Evolutionary conservation across 129 eudicot species (phyloP).

Genomic region (Flaveria ramosissima): DNA sequence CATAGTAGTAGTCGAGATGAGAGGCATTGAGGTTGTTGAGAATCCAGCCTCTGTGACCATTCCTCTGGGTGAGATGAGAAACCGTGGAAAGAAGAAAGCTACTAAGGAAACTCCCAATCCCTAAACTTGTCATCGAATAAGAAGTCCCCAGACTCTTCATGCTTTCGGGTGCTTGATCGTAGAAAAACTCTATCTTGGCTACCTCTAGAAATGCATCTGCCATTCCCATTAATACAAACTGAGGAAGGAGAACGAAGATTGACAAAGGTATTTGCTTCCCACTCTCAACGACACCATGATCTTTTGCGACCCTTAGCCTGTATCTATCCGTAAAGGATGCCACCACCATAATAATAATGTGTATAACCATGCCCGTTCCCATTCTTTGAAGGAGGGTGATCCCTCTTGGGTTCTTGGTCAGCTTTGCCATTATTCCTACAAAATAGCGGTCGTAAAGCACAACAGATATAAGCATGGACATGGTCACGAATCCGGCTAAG

Average conservation of each 20-base stretch:
- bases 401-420: conserved; percentile 83
- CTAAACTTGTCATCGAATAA: conserved; percentile 61
- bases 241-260: conserved; percentile 66
- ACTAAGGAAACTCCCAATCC: conserved; percentile 68
- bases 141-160: conserved; percentile 89
- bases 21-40: conserved; percentile 70
- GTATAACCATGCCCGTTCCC: conserved; percentile 69
- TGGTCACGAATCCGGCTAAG: conserved; percentile 58
- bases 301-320: conserved; percentile 57
- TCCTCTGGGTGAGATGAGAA: conserved; percentile 47
- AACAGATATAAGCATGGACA: conserved; percentile 61
- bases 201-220: conserved; percentile 74
- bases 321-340: conserved; percentile 58
- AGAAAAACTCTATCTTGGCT: conserved; percentile 80
- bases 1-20: conserved; percentile 71
- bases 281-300: conserved; percentile 54
- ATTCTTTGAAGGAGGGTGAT: conserved; percentile 70
- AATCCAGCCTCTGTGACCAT: conserved; percentile 72
- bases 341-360: conserved; percentile 58
- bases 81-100: conserved; percentile 61
- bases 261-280: conserved; percentile 60
- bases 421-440: conserved; percentile 43
- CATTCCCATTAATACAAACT: conserved; percentile 64
- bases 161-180: conserved; percentile 85
- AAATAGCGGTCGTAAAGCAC: conserved; percentile 64